A percentile compares a stretch with the other conserved stretches of the same genome.
Conservation (phyloP, 768 basidiomycete genomes). For the Russula emetica region DNA sequence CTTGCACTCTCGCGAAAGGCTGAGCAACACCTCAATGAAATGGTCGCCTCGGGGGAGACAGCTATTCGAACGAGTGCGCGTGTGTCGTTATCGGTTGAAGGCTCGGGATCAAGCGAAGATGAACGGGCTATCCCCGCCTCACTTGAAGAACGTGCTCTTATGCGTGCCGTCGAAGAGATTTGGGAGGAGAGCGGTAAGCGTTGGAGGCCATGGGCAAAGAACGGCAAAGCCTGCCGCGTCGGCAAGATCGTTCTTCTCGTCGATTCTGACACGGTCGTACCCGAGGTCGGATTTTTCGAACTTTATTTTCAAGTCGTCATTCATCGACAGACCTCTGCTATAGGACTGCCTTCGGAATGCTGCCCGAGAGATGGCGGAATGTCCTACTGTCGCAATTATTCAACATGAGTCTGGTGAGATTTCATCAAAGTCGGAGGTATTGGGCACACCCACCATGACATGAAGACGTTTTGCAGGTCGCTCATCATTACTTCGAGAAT, state of each 20-base stretch:
- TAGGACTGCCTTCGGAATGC: conserved; percentile 51
- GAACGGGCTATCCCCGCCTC: conserved; percentile 35
- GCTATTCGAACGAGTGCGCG: conserved; percentile 22
- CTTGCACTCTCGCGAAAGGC: conserved; percentile 35
- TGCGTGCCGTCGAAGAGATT: conserved; percentile 51
- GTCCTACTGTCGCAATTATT: conserved; percentile 48
- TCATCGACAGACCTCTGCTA: conserved; percentile 9
- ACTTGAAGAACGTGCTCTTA: conserved; percentile 48
- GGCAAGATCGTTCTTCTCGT: conserved; percentile 46
- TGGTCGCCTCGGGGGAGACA: conserved; percentile 23
- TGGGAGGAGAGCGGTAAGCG: conserved; percentile 36
- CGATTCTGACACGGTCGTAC: conserved; percentile 50
- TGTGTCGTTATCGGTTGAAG: conserved; percentile 31
- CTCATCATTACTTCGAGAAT: conserved; percentile 50
- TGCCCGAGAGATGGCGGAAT: conserved; percentile 46
- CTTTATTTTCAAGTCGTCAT: neutral
- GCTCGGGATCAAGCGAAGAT: conserved; percentile 28
- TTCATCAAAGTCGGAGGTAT: neutral
- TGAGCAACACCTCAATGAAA: conserved; percentile 36
- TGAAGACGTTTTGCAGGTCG: conserved; percentile 53
- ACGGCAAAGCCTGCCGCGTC: conserved; percentile 42
- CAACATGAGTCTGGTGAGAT: conserved; percentile 45
- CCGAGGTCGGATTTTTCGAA: conserved; percentile 33
- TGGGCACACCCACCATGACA: conserved; percentile 30
- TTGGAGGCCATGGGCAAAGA: conserved; percentile 35